Conservation (phyloP, 108 stramenopile genomes). For the Nannochloropsis salina region DNA sequence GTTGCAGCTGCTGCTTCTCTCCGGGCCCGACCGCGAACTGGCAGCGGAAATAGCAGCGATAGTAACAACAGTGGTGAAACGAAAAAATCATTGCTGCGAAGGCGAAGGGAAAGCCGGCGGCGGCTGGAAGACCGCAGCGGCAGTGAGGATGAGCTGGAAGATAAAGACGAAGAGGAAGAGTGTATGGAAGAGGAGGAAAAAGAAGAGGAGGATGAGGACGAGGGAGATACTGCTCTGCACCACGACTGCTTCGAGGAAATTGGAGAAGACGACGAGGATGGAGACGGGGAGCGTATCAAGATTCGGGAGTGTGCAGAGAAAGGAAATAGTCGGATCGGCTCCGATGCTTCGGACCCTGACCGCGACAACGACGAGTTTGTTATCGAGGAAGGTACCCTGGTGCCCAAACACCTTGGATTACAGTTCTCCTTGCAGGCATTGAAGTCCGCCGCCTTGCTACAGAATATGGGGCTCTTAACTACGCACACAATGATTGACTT, state of each 20-base stretch:
- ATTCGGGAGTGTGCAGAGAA: too few species aligned
- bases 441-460: neutral
- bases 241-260: too few species aligned
- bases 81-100: neutral
- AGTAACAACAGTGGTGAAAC: neutral
- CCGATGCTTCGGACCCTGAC: neutral
- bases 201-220: neutral
- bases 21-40: neutral
- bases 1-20: neutral
- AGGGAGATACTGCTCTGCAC: neutral
- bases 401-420: neutral
- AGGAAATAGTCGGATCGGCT: too few species aligned
- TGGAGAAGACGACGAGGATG: neutral
- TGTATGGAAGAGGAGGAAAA: neutral
- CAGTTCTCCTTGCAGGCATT: neutral
- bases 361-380: slow-evolving; percentile 8
- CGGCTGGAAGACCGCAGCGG: neutral
- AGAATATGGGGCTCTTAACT: neutral
- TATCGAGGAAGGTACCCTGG: neutral
- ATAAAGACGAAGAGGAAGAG: neutral
- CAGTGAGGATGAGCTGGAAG: neutral
- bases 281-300: neutral
- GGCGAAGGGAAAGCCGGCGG: neutral
- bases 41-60: neutral
- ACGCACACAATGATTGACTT: neutral